Conservation (phyloP, 345 rosid genomes). For the Citrus maxima region DNA sequence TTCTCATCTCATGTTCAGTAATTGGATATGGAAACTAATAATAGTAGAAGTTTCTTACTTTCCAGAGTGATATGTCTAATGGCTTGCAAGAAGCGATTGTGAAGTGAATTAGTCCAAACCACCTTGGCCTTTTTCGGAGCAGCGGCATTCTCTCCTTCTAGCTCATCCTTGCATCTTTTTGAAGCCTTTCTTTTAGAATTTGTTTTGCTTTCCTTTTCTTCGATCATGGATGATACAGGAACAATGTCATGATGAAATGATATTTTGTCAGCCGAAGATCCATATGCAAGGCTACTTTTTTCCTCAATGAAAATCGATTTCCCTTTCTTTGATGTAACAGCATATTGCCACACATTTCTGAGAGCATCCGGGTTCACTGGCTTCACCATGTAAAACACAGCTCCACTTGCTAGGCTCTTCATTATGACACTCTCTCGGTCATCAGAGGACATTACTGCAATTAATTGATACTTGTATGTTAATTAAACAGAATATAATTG, state of each 20-base stretch:
- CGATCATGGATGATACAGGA: conserved; percentile 17
- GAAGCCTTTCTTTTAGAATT: conserved; percentile 7
- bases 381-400: conserved; percentile 50
- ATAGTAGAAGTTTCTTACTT: conserved; percentile 38
- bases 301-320: conserved; percentile 23
- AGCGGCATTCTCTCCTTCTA: conserved; percentile 4
- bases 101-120: conserved; percentile 60
- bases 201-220: neutral
- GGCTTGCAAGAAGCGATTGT: conserved; percentile 59
- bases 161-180: conserved; percentile 10
- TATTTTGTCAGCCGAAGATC: neutral
- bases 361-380: conserved; percentile 50
- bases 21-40: too few relatives aligned
- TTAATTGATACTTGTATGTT: neutral
- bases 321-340: conserved; percentile 34
- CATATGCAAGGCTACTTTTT: conserved; percentile 9
- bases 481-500: neutral
- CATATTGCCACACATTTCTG: conserved; percentile 52
- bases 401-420: conserved; percentile 57
- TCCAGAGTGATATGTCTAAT: conserved; percentile 51
- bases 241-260: neutral
- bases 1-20: neutral
- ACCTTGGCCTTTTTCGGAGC: conserved; percentile 52
- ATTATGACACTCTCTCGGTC: conserved; percentile 33
- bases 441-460: conserved; percentile 72